These are phyloP conservation scores for Spergularia bocconei DNA, from an alignment of 148 eudicot genomes.

Conservation along the genomic window DNA sequence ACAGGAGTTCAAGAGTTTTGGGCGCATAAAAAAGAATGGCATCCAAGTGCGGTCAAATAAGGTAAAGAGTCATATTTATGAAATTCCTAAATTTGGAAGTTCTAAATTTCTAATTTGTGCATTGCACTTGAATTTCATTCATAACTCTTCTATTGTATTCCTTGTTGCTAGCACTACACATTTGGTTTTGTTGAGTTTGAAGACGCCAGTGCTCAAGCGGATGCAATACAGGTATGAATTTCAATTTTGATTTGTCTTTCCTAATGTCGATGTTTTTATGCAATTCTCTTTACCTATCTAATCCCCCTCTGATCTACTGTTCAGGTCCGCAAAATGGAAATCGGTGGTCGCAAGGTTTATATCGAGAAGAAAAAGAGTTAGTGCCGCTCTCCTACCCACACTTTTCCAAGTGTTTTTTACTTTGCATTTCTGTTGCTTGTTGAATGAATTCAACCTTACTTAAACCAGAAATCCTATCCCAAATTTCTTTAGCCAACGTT, in stretches of 20 bases:
- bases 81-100: neutral
- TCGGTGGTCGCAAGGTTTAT: slow-evolving; percentile 45
- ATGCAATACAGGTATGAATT: slow-evolving; percentile 55
- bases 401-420: neutral
- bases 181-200: slow-evolving; percentile 81
- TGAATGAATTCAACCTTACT: neutral
- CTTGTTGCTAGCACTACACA: slow-evolving; percentile 47
- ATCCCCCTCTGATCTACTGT: neutral
- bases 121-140: neutral
- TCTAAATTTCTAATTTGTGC: no score
- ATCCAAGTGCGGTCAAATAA: slow-evolving; percentile 36
- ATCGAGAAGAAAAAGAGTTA: slow-evolving; percentile 58
- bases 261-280: neutral
- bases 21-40: slow-evolving; percentile 27
- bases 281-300: neutral
- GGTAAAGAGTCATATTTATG: slow-evolving; percentile 14
- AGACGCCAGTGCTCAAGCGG: slow-evolving; percentile 40
- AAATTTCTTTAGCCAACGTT: neutral
- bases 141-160: neutral
- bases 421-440: neutral
- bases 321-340: slow-evolving; percentile 28
- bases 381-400: slow-evolving; percentile 3
- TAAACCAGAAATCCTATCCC: neutral
- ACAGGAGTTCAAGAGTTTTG: slow-evolving; percentile 30
- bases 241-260: neutral